Conservation (phyloP, 164 flowering plant genomes). For the Vitis amurensis region DNA sequence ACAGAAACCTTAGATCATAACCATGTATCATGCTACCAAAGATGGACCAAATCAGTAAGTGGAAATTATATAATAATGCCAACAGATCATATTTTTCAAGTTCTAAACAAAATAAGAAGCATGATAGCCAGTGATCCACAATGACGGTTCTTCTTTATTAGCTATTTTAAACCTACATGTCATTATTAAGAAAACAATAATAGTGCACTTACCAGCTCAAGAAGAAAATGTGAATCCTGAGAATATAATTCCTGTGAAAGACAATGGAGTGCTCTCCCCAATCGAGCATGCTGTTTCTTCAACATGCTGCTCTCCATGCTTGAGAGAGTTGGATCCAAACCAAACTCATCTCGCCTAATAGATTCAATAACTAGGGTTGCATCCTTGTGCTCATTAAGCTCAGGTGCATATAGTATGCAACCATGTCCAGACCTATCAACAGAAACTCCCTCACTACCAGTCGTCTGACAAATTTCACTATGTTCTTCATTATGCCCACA, state of each 20-base stretch:
- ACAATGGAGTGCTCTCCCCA: constrained; percentile 94
- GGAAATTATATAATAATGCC: too few relatives aligned
- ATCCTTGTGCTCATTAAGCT: constrained; percentile 21
- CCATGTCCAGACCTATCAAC: constrained; percentile 12
- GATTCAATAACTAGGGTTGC: constrained; percentile 64
- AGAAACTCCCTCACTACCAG: constrained; percentile 16
- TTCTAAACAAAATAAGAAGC: too few relatives aligned
- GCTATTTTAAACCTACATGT: neutral
- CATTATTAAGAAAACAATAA: neutral
- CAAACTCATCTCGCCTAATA: constrained; percentile 93
- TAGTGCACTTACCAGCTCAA: constrained; percentile 72
- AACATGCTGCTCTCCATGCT: constrained; percentile 55
- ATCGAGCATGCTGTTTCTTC: constrained; percentile 93
- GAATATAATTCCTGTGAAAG: constrained; percentile 94
- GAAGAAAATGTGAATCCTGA: constrained; percentile 97
- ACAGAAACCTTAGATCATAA: too few relatives aligned
- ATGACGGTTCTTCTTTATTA: too few relatives aligned
- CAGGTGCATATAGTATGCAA: constrained; percentile 6
- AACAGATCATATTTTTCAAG: too few relatives aligned
- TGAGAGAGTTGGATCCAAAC: constrained; percentile 63
- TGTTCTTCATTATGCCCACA: constrained; percentile 11
- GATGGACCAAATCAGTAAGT: too few relatives aligned
- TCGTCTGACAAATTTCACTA: constrained; percentile 11
- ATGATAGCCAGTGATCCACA: too few relatives aligned
- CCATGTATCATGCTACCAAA: too few relatives aligned